These are phyloP conservation scores for Nannochloris sp. DNA, from an alignment of 139 green algal genomes.

Conservation along the genomic window DNA sequence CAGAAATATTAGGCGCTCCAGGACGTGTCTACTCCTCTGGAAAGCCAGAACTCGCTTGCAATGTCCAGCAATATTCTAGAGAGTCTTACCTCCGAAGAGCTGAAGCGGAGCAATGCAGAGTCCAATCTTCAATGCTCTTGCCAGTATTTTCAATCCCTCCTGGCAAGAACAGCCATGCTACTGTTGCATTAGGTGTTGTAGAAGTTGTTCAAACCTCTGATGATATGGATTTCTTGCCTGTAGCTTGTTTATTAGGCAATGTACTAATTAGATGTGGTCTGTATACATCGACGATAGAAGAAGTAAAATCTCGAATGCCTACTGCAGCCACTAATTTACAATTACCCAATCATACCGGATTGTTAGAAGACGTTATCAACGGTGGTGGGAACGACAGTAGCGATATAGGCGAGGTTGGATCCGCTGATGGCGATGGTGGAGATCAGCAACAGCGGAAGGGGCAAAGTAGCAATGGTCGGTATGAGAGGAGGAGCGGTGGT, in stretches of 20 bases:
- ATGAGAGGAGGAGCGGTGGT: too few relatives aligned
- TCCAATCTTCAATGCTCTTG: slow-evolving; percentile 44
- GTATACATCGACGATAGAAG: slow-evolving; percentile 7
- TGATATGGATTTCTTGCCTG: slow-evolving; percentile 36
- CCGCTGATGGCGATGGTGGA: background rate
- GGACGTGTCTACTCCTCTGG: slow-evolving; percentile 33
- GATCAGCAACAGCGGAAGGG: background rate
- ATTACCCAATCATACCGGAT: slow-evolving; percentile 2
- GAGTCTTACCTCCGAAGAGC: slow-evolving; percentile 30
- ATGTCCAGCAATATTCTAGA: slow-evolving; percentile 45
- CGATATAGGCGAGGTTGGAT: background rate
- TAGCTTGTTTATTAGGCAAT: slow-evolving; percentile 14
- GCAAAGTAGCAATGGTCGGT: too few relatives aligned
- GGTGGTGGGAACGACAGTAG: background rate
- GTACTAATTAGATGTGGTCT: slow-evolving; percentile 26
- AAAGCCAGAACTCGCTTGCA: slow-evolving; percentile 49
- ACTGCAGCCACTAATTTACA: background rate
- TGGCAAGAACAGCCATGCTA: background rate
- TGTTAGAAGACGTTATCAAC: background rate
- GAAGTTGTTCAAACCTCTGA: slow-evolving; percentile 47
- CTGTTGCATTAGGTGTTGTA: slow-evolving; percentile 24
- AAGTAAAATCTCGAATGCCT: background rate
- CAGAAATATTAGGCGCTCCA: slow-evolving; percentile 29
- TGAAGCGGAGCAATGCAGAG: slow-evolving; percentile 40
- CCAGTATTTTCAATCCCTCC: slow-evolving; percentile 24